phyloP scores from a whole-genome alignment of 148 eudicot genomes.

The Persicaria maculosa region DNA sequence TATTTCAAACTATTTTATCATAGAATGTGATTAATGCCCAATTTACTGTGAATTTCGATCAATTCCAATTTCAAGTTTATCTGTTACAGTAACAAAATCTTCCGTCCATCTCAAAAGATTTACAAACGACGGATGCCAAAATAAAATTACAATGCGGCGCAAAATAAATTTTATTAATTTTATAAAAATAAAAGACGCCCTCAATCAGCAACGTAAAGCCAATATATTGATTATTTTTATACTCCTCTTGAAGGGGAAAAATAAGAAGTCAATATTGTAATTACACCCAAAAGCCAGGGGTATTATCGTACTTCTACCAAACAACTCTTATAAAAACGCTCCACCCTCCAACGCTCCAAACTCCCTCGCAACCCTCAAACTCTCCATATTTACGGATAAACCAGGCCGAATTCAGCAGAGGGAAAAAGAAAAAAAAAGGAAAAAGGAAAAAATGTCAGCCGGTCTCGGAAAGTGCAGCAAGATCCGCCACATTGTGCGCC shows the following conservation, averaged over 20 bases:
- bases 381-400: neutral
- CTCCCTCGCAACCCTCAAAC: neutral
- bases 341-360: neutral
- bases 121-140: neutral
- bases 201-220: neutral
- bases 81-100: neutral
- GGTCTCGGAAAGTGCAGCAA: slow-evolving; percentile 25
- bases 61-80: neutral
- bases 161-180: neutral
- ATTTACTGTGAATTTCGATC: neutral
- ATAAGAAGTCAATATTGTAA: neutral
- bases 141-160: neutral
- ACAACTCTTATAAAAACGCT: neutral
- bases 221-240: neutral
- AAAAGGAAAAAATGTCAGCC: neutral
- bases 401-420: neutral
- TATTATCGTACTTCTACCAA: neutral
- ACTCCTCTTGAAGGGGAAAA: no score
- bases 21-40: no score
- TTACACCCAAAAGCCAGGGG: neutral
- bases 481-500: slow-evolving; percentile 58
- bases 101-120: neutral
- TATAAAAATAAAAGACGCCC: neutral
- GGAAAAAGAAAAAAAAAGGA: neutral
- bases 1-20: no score